Evolutionary conservation across 306 rosid genomes (phyloP).

Genomic region (Rosa lucieae): DNA sequence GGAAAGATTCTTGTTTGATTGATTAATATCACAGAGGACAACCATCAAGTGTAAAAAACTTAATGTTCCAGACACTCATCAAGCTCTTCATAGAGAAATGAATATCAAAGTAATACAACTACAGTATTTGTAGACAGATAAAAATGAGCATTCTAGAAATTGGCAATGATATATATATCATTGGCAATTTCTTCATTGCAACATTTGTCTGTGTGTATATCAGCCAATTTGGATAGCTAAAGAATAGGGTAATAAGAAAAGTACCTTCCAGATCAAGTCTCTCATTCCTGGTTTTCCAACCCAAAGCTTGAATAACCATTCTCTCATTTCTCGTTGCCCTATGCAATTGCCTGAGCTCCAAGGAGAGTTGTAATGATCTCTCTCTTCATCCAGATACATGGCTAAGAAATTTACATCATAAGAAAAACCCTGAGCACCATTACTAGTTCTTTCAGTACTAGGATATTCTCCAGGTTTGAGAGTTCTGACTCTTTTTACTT

Average conservation of each 20-base stretch:
- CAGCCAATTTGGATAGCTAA: slow-evolving; percentile 11
- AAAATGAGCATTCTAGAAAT: background rate
- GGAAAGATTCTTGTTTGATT: background rate
- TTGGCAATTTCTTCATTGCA: background rate
- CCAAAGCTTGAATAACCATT: slow-evolving; percentile 93
- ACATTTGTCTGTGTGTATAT: background rate
- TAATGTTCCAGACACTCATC: background rate
- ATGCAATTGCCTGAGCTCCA: slow-evolving; percentile 94
- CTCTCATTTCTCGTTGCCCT: slow-evolving; percentile 94
- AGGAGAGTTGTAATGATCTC: slow-evolving; percentile 79
- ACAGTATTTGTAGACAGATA: background rate
- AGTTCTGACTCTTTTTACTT: slow-evolving; percentile 67
- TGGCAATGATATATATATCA: background rate
- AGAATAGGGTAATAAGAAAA: slow-evolving; percentile 17
- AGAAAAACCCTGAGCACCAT: slow-evolving; percentile 59
- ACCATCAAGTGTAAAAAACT: background rate
- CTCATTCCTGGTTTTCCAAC: slow-evolving; percentile 68
- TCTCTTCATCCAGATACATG: slow-evolving; percentile 74
- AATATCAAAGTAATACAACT: background rate
- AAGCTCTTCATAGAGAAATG: background rate
- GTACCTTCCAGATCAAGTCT: slow-evolving; percentile 91
- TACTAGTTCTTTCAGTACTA: slow-evolving; percentile 25
- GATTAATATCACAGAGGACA: background rate
- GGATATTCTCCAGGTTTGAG: slow-evolving; percentile 49
- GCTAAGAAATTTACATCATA: slow-evolving; percentile 82